Evolutionary conservation across 1,139 yeast species (phyloP).

Genomic region (Geotrichum histeridarum): DNA sequence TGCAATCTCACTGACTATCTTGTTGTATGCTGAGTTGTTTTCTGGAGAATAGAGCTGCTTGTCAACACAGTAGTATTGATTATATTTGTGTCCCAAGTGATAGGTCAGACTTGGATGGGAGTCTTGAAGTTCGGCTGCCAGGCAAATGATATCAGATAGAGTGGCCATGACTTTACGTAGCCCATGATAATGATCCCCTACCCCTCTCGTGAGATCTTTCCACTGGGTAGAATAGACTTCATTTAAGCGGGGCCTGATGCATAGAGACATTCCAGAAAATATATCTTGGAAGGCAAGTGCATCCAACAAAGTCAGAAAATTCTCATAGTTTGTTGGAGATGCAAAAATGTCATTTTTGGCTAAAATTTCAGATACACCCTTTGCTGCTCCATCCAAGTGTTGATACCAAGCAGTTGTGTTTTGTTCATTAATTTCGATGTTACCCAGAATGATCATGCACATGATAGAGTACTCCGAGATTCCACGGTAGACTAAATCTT

Average conservation of each 20-base stretch:
- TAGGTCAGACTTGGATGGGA: slow-evolving; percentile 10
- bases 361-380: slow-evolving; percentile 12
- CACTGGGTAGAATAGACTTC: slow-evolving; percentile 5
- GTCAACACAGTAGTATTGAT: neutral
- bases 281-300: slow-evolving; percentile 17
- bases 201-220: neutral
- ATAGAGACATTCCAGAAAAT: neutral
- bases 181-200: neutral
- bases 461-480: slow-evolving; percentile 15
- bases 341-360: slow-evolving; percentile 10
- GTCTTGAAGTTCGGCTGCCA: slow-evolving; percentile 10
- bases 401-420: slow-evolving; percentile 9
- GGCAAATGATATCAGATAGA: slow-evolving; percentile 9
- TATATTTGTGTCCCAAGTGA: slow-evolving; percentile 14
- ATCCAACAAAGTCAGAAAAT: slow-evolving; percentile 9
- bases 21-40: neutral
- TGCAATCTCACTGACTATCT: neutral
- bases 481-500: slow-evolving; percentile 12
- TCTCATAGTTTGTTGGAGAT: neutral
- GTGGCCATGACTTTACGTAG: slow-evolving; percentile 1
- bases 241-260: slow-evolving; percentile 8
- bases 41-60: neutral
- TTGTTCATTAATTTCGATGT: slow-evolving; percentile 16
- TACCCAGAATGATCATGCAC: slow-evolving; percentile 16
- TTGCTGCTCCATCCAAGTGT: slow-evolving; percentile 17